Evolutionary conservation across 208 protist genomes (phyloP), one percentile per base, ranked within the genome.

Genomic region (Borovskyia barvae): DNA sequence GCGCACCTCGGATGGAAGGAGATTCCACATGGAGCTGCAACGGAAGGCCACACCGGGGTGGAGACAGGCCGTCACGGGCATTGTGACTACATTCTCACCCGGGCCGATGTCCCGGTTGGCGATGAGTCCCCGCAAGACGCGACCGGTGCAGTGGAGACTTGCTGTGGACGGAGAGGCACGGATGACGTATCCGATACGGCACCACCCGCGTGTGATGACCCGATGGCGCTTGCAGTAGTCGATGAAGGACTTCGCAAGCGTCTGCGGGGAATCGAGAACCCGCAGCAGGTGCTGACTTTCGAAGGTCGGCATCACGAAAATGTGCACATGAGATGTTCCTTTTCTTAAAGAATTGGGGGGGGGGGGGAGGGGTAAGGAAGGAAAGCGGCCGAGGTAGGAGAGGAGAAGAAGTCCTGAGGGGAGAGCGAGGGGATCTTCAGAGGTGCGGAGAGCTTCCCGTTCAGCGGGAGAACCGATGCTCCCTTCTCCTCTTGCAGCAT

Each of bases 11-110:
- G 30, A 14, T 2, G 80, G 72, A 14, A 93, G 55, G 20, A 93
- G 22, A 0, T 53, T 28, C 51, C 80, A 67, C 46, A 93, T 88
- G 0, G 54, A 37, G 12, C 65, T 51, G 45, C 75, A 72, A 41
- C 57, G 66, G 28, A 90, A 43, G 11, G 82, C 80, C 24, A 45
- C 69, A 3, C 66, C 79, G 9, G 82, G 77, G 48, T 83, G 68
- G 28, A 93, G 65, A 45, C 74, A 87, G 15, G 86, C 82, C 14
- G 77, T 69, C 46, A 72, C 68, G 6, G 81, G 73, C 51, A 93
- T 63, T 68, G 90, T 84, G 24, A 85, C 82, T 24, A 93, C 61
- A 48, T 90, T 93, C 25, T 89, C 82, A 52, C 85, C 70, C 66
- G 77, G 81, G 5, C 55, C 45, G 30, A 93, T 90, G 57, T 90